Evolutionary conservation across 1,284 basidiomycete species (phyloP), one percentile per base, ranked within the genome.

Genomic region (Amylostereum areolatum): DNA sequence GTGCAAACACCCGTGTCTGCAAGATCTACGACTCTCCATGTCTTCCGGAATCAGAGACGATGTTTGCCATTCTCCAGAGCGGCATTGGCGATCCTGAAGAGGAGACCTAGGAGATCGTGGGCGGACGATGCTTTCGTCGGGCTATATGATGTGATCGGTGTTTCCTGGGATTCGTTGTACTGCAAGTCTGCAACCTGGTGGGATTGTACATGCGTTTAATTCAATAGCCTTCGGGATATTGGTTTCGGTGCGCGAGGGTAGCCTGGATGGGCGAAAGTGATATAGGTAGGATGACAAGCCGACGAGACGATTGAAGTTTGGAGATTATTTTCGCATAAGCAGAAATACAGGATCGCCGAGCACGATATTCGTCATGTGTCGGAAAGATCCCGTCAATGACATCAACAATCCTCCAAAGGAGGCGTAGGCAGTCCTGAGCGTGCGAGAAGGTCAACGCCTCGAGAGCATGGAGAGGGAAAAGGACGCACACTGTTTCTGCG

Each of bases 21-120:
- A 96, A 95, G 69, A 96, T 99, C 56, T 96, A 97, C 55, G 97
- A 99, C 70, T 97, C 94, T 5, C 97, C 97, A 1, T 98, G 95
- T 69, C 75, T 99, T 39, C 97, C 97, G 5, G 97, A 99, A 68
- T 92, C 92, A 52, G 96, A 99, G 65, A 93, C 89, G 3, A 89
- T 92, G 55, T 99, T 98, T 66, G 90, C 93, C 30, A 99, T 99
- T 66, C 83, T 92, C 51, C 70, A 80, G 11, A 85, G 88, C 59
- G 93, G 93, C 57, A 92, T 96, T 53, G 90, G 89, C 5, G 92
- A 96, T 61, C 92, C 93, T 1, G 91, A 94, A 61, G 93, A 95
- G 63, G 92, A 94, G 62, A 66, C 73, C 52, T 76, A 56, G 52
- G 4, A 9, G 27, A 4, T 44, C 24, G 43, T 39, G 27, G 37